Conservation (phyloP, 2,329 filamentous ascomycete genomes). For the Aspergillus ruber region DNA sequence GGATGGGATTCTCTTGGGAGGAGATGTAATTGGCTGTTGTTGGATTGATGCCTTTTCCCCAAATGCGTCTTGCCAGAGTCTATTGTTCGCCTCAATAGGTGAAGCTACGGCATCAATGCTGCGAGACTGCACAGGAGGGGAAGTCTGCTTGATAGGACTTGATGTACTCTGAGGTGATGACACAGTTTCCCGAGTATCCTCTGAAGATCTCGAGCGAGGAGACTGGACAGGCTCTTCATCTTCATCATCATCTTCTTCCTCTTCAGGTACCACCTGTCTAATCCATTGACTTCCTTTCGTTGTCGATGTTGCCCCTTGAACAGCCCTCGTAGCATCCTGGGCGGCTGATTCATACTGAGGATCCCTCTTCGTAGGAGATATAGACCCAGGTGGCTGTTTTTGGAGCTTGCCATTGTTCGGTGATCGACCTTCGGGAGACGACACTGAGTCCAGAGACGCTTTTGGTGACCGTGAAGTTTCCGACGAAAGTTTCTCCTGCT, state of each 20-base stretch:
- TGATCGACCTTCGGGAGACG: slow-evolving; percentile 28
- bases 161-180: slow-evolving; percentile 11
- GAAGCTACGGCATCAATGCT: slow-evolving; percentile 13
- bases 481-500: slow-evolving; percentile 55
- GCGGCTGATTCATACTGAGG: slow-evolving; percentile 24
- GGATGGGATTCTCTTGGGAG: slow-evolving; percentile 21
- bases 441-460: slow-evolving; percentile 38
- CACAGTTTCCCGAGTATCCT: slow-evolving; percentile 13
- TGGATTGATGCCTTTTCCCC: slow-evolving; percentile 18
- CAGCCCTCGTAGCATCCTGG: slow-evolving; percentile 18
- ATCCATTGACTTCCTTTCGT: slow-evolving; percentile 25
- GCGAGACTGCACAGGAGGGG: slow-evolving; percentile 12
- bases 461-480: slow-evolving; percentile 48
- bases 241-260: slow-evolving; percentile 17
- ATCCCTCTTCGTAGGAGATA: slow-evolving; percentile 36
- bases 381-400: slow-evolving; percentile 53
- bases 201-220: slow-evolving; percentile 11
- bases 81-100: slow-evolving; percentile 18
- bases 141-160: slow-evolving; percentile 14
- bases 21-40: slow-evolving; percentile 12
- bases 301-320: slow-evolving; percentile 12
- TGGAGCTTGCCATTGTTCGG: slow-evolving; percentile 65
- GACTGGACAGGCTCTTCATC: slow-evolving; percentile 17
- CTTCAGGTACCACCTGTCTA: slow-evolving; percentile 29
- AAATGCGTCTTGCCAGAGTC: slow-evolving; percentile 10